Percentiles rank a stretch among this genome's conserved stretches.
Evolutionary conservation across 2,329 filamentous ascomycete genomes (phyloP).

Genomic region (Penicillium italicum): DNA sequence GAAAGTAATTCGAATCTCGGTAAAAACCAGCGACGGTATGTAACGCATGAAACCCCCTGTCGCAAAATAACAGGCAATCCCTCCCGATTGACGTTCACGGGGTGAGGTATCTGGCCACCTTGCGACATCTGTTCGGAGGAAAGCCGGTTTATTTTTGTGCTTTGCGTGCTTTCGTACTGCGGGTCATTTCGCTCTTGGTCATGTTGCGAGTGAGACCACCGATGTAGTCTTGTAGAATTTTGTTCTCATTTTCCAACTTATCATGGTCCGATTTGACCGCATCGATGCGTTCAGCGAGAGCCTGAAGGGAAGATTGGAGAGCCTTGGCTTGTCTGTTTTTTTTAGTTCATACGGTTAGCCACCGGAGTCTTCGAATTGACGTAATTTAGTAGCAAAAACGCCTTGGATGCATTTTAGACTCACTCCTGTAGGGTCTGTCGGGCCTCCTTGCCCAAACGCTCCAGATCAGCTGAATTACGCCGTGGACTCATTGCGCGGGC

Average conservation of each 20-base stretch:
- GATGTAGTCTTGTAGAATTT: constrained; percentile 96
- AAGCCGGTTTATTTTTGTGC: constrained; percentile 34
- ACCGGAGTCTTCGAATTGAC: neutral
- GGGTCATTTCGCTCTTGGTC: constrained; percentile 54
- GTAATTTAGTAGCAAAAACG: neutral
- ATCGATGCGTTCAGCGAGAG: constrained; percentile 89
- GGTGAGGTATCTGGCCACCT: constrained; percentile 12
- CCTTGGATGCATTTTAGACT: constrained; percentile 28
- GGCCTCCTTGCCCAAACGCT: constrained; percentile 79
- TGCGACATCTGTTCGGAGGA: constrained; percentile 6
- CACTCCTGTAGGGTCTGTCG: constrained; percentile 61
- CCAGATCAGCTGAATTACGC: constrained; percentile 83
- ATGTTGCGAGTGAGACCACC: constrained; percentile 83
- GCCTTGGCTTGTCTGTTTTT: constrained; percentile 72
- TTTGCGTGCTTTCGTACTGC: constrained; percentile 52
- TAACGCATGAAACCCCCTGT: constrained; percentile 1
- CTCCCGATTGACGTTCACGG: constrained; percentile 16
- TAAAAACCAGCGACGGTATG: constrained; percentile 1
- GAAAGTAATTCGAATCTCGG: constrained; percentile 3
- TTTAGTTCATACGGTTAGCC: neutral
- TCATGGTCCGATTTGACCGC: constrained; percentile 92
- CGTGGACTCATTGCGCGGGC: constrained; percentile 92
- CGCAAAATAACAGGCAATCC: neutral
- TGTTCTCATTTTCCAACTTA: constrained; percentile 95
- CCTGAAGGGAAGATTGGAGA: constrained; percentile 82